These are phyloP conservation scores for Aphanomyces euteiches DNA, from an alignment of 352 stramenopile species.

Conservation along the genomic window DNA sequence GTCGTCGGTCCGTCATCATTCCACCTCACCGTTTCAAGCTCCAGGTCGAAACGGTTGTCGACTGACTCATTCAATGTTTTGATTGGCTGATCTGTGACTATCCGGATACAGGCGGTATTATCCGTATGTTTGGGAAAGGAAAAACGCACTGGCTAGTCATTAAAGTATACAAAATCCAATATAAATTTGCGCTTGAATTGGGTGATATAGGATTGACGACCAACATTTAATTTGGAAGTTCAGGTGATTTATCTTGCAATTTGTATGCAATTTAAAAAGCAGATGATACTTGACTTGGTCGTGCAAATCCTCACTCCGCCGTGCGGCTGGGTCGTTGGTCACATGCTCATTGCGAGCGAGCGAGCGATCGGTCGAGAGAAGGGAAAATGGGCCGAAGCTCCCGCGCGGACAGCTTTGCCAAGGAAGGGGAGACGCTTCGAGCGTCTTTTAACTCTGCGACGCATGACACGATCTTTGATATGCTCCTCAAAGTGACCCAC, in stretches of 20 bases:
- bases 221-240: neutral
- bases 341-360: slow-evolving; percentile 8
- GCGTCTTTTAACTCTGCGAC: slow-evolving; percentile 10
- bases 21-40: neutral
- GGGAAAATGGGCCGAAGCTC: slow-evolving; percentile 3
- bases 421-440: slow-evolving; percentile 23
- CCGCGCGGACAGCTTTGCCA: slow-evolving; percentile 10
- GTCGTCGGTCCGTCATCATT: neutral
- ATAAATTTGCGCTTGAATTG: too few species aligned
- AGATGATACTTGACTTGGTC: neutral
- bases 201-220: neutral
- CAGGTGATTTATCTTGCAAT: neutral
- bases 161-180: neutral
- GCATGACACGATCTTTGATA: slow-evolving; percentile 18
- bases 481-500: slow-evolving; percentile 1
- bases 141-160: neutral
- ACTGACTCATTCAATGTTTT: neutral
- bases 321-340: slow-evolving; percentile 3
- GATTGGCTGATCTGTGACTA: neutral
- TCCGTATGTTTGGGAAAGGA: neutral
- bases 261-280: neutral
- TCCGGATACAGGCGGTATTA: neutral
- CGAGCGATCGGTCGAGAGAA: too few species aligned
- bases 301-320: neutral
- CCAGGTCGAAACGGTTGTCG: too few species aligned